phyloP scores from a whole-genome alignment of 805 yeast species.

The Crinitomyces ghanaensis region DNA sequence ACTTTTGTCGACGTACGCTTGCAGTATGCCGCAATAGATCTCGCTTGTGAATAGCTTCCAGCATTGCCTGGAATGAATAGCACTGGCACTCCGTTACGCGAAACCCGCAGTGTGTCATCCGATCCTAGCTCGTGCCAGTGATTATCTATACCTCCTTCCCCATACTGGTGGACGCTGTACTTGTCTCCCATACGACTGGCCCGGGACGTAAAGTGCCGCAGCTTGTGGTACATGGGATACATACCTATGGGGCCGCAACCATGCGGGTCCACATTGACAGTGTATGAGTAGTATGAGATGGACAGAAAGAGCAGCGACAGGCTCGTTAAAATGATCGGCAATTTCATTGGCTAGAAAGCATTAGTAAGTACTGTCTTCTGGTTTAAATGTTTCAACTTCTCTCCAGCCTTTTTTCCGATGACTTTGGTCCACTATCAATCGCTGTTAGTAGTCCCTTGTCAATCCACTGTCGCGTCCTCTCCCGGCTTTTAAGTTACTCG shows the following conservation, averaged over 20 bases:
- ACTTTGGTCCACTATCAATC: too few species aligned
- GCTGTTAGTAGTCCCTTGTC: too few species aligned
- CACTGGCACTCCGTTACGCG: constrained; percentile 69
- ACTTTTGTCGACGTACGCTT: neutral
- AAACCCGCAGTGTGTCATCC: constrained; percentile 14
- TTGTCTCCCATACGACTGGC: constrained; percentile 65
- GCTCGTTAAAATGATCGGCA: too few species aligned
- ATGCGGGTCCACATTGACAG: constrained; percentile 4
- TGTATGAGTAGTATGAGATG: too few species aligned
- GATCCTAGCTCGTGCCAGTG: too few species aligned
- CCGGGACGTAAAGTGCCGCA: constrained; percentile 19
- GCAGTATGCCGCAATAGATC: constrained; percentile 75
- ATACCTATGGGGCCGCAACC: constrained; percentile 16
- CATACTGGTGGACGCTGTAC: constrained; percentile 72
- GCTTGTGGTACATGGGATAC: constrained; percentile 15
- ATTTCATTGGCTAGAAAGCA: too few species aligned
- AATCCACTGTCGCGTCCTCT: too few species aligned
- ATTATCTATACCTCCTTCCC: constrained; percentile 54
- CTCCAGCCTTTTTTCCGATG: too few species aligned
- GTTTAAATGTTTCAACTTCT: too few species aligned
- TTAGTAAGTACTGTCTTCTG: too few species aligned
- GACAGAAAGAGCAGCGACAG: too few species aligned
- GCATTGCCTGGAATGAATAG: constrained; percentile 91
- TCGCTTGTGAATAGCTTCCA: constrained; percentile 73
- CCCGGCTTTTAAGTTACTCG: too few species aligned